phyloP scores from a whole-genome alignment of 78 protist species.

The Dictyostelium intermedium region DNA sequence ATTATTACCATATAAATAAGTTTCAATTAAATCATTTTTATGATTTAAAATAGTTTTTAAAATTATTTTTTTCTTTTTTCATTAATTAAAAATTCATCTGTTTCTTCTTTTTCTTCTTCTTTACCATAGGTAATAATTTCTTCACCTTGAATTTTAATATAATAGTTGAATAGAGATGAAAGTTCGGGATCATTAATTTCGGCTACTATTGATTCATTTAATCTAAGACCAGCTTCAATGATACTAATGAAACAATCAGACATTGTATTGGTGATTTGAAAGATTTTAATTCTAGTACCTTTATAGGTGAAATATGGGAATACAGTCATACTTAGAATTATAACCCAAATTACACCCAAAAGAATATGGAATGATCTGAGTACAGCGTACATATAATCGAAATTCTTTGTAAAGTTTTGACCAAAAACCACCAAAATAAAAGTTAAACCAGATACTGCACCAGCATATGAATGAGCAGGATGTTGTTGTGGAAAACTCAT shows the following conservation, averaged over 20 bases:
- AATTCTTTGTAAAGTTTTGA: neutral
- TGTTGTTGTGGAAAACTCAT: slow-evolving; percentile 53
- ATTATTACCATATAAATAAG: neutral
- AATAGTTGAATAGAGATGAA: neutral
- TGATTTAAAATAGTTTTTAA: neutral
- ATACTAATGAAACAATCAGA: slow-evolving; percentile 20
- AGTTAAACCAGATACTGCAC: slow-evolving; percentile 41
- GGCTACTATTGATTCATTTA: neutral
- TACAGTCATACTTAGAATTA: neutral
- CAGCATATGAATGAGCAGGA: slow-evolving; percentile 21
- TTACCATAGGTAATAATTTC: neutral
- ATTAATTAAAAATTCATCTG: neutral
- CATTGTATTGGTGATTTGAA: neutral
- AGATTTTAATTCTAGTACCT: neutral
- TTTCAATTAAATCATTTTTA: neutral
- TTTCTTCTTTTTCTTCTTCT: neutral
- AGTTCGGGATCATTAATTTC: neutral
- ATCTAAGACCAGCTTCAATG: slow-evolving; percentile 9
- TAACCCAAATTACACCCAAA: slow-evolving; percentile 58
- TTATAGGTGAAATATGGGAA: slow-evolving; percentile 48
- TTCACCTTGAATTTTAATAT: neutral
- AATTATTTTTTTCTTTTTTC: neutral
- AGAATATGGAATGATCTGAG: slow-evolving; percentile 20
- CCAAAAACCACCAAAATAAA: slow-evolving; percentile 23
- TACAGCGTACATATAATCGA: slow-evolving; percentile 26